Evolutionary conservation across 192 early-diverging fungal species (phyloP).

Genomic region (Backusella luteola): DNA sequence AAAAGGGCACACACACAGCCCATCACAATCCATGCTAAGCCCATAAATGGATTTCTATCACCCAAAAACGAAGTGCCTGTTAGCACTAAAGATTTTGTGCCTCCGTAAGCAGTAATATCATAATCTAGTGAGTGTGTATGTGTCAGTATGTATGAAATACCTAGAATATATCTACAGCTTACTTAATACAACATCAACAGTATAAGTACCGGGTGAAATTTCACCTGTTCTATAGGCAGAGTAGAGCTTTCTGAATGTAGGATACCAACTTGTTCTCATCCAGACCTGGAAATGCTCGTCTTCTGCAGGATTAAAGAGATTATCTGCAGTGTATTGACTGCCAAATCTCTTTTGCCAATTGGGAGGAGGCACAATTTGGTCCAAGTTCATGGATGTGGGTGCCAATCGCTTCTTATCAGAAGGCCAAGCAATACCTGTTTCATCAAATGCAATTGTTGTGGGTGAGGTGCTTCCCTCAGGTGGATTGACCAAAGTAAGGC

Average conservation of each 20-base stretch:
- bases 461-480: slow-evolving; percentile 32
- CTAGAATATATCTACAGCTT: slow-evolving; percentile 24
- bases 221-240: slow-evolving; percentile 63
- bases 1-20: slow-evolving; percentile 89
- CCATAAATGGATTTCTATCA: slow-evolving; percentile 96
- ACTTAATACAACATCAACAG: slow-evolving; percentile 75
- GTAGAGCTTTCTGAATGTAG: slow-evolving; percentile 95
- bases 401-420: slow-evolving; percentile 75
- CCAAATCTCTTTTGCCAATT: slow-evolving; percentile 74
- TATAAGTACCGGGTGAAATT: slow-evolving; percentile 69
- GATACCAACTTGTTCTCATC: slow-evolving; percentile 96
- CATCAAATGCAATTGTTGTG: slow-evolving; percentile 56
- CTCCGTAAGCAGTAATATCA: slow-evolving; percentile 82
- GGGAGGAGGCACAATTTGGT: slow-evolving; percentile 78
- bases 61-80: slow-evolving; percentile 94
- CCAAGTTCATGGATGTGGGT: slow-evolving; percentile 48
- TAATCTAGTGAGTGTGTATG: slow-evolving; percentile 57
- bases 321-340: slow-evolving; percentile 46
- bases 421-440: slow-evolving; percentile 85
- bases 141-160: neutral
- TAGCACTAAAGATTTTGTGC: slow-evolving; percentile 94
- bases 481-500: slow-evolving; percentile 57
- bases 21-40: slow-evolving; percentile 90
- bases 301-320: slow-evolving; percentile 57
- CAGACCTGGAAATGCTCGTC: slow-evolving; percentile 95